Conservation (phyloP, 306 rosid genomes). For the Lithocarpus polystachyus region DNA sequence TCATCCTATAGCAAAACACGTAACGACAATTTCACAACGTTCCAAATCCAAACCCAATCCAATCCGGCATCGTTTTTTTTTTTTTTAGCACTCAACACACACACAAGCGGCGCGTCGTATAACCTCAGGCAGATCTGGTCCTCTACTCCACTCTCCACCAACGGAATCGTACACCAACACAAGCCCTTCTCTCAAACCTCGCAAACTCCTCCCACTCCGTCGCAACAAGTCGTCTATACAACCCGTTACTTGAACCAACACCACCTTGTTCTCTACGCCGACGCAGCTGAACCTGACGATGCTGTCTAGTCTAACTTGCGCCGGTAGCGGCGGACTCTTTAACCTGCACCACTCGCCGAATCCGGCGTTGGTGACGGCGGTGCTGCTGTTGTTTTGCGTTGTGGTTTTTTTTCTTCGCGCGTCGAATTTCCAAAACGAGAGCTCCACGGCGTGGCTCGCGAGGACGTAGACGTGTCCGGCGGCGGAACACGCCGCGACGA, state of each 20-base stretch:
- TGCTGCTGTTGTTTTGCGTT: no score
- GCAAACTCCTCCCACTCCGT: conserved; percentile 32
- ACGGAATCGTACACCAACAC: conserved; percentile 51
- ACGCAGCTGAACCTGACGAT: conserved; percentile 62
- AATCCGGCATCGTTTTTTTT: no score
- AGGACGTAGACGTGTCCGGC: conserved; percentile 41
- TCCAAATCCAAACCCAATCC: no score
- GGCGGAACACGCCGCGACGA: conserved; percentile 62
- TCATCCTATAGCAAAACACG: no score
- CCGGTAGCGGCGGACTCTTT: conserved; percentile 57
- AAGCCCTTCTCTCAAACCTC: conserved; percentile 46
- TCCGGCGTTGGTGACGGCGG: neutral
- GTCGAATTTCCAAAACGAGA: conserved; percentile 68
- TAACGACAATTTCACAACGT: neutral
- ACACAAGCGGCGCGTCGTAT: conserved; percentile 70
- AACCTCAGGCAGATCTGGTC: conserved; percentile 48
- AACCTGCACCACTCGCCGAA: conserved; percentile 70
- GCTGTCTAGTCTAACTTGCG: conserved; percentile 50
- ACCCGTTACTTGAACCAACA: conserved; percentile 49
- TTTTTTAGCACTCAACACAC: conserved; percentile 48
- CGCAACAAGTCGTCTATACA: conserved; percentile 35
- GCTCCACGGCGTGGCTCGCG: conserved; percentile 73
- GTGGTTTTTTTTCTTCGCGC: conserved; percentile 26
- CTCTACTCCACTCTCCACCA: conserved; percentile 52
- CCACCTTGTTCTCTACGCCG: conserved; percentile 58